These are phyloP conservation scores for Yarrowia osloensis DNA, from an alignment of 805 yeast genomes.

Conservation along the genomic window DNA sequence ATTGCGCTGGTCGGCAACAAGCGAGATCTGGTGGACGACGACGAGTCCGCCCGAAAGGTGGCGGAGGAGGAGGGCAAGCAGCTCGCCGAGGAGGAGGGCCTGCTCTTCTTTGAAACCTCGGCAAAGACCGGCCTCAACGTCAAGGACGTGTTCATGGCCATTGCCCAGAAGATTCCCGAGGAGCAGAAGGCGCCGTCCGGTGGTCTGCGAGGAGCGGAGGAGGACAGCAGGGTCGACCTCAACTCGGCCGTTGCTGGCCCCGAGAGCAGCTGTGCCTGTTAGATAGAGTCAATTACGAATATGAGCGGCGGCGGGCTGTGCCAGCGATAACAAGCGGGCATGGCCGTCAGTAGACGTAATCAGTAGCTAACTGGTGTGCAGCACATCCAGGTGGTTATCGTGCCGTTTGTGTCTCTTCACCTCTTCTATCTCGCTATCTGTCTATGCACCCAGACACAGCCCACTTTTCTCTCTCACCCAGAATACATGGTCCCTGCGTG, in stretches of 20 bases:
- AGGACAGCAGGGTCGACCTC: slow-evolving; percentile 31
- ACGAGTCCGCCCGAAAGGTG: slow-evolving; percentile 67
- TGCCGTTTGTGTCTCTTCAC: neutral
- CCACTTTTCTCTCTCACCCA: neutral
- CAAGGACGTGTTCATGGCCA: slow-evolving; percentile 85
- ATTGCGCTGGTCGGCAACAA: slow-evolving; percentile 95
- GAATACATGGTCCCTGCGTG: neutral
- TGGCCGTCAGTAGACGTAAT: neutral
- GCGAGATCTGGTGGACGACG: slow-evolving; percentile 67
- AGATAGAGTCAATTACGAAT: neutral
- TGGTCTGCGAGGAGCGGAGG: slow-evolving; percentile 29
- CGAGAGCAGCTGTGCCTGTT: slow-evolving; percentile 32
- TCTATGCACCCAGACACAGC: neutral
- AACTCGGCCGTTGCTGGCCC: slow-evolving; percentile 29
- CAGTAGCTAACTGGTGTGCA: neutral
- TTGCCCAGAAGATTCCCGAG: slow-evolving; percentile 84
- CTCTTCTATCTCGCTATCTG: neutral
- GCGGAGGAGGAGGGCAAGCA: slow-evolving; percentile 82
- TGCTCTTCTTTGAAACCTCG: slow-evolving; percentile 89
- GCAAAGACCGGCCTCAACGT: slow-evolving; percentile 91
- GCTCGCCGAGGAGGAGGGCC: slow-evolving; percentile 87
- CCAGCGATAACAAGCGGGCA: too few species aligned
- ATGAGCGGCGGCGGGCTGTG: neutral
- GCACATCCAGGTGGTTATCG: too few species aligned
- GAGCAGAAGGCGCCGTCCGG: slow-evolving; percentile 37